Evolutionary conservation across 805 yeast genomes (phyloP).

Genomic region (Candida maris): DNA sequence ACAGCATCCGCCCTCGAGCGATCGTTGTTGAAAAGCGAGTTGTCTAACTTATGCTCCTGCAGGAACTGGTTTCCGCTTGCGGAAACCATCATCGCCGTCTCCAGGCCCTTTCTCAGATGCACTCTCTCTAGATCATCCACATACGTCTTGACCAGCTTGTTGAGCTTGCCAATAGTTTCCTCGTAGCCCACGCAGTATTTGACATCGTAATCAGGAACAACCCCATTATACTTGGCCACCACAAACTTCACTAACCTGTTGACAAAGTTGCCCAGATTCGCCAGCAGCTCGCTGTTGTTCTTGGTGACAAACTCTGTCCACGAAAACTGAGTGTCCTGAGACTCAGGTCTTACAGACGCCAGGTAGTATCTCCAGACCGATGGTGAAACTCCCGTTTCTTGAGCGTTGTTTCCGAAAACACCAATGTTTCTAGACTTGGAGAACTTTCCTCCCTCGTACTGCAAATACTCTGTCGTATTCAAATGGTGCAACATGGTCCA

Average conservation of each 20-base stretch:
- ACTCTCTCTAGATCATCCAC: constrained; percentile 71
- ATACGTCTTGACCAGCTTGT: constrained; percentile 58
- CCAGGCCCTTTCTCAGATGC: constrained; percentile 84
- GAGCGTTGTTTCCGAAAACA: constrained; percentile 96
- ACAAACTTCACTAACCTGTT: constrained; percentile 90
- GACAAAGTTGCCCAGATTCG: constrained; percentile 94
- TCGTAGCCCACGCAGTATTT: constrained; percentile 46
- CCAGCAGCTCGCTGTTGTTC: constrained; percentile 89
- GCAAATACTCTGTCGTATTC: constrained; percentile 93
- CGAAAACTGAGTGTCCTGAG: constrained; percentile 93
- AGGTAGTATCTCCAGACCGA: constrained; percentile 98
- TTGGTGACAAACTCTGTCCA: constrained; percentile 95
- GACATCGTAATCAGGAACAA: constrained; percentile 65
- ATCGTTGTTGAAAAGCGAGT: constrained; percentile 67
- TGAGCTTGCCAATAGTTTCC: constrained; percentile 51
- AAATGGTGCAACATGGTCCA: constrained; percentile 93
- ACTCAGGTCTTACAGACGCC: constrained; percentile 90
- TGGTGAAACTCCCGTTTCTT: constrained; percentile 85
- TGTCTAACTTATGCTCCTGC: constrained; percentile 94
- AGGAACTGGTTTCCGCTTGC: constrained; percentile 92
- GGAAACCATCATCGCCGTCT: constrained; percentile 84
- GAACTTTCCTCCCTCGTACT: constrained; percentile 97
- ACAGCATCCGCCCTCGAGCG: constrained; percentile 89
- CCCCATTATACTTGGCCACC: constrained; percentile 87
- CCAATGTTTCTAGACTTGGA: constrained; percentile 98